Evolutionary conservation across 257 asterid species (phyloP), one percentile per base, ranked within the genome.

Genomic region (Solanum ossicruentum): DNA sequence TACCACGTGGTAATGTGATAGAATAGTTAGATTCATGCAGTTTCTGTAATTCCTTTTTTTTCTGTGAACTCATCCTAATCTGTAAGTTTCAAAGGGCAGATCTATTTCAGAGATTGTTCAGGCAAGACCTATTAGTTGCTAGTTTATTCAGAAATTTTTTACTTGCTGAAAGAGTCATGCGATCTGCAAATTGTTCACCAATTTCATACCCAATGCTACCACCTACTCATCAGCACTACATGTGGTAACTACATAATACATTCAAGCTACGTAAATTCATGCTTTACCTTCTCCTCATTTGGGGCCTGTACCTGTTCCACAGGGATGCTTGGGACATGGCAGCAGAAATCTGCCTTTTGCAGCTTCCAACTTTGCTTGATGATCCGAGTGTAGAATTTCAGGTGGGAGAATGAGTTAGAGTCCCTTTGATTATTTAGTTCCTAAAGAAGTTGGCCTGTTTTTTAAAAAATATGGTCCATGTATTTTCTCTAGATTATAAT

Each of bases 241-340:
- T 97, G 99, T 97, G 98, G 98, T 95, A 92, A 85, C 39, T 86
- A 65, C 61, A n/a, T 43, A 56, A 39, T 54, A 75, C 73, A 32
- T 83, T 26, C 79, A 60, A n/a, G 23, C 45, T 66, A 79, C 45
- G 17, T 6, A 43, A 45, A 45, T 49, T 75, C 60, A 49, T 20
- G 72, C 41, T 71, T 84, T 57, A 69, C 89, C 69, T 83, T 75
- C 83, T 83, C 47, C 18, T 70, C 83, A 80, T 51, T 75, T 65
- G 81, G 67, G 51, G 66, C 63, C 41, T 79, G 60, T 51, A 75
- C 82, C 49, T 88, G 84, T 85, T 12, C 86, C 87, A 32, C 84
- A 97, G 99, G 99, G 98, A 95, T 90, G 98, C 99, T 58, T 97
- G 99, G 99, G 99, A 97, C 87, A 97, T 97, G 99, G 98, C 98